Evolutionary conservation across 2,329 filamentous ascomycete genomes (phyloP), one percentile per base, ranked within the genome.

Genomic region (Hypoxylon sp.): DNA sequence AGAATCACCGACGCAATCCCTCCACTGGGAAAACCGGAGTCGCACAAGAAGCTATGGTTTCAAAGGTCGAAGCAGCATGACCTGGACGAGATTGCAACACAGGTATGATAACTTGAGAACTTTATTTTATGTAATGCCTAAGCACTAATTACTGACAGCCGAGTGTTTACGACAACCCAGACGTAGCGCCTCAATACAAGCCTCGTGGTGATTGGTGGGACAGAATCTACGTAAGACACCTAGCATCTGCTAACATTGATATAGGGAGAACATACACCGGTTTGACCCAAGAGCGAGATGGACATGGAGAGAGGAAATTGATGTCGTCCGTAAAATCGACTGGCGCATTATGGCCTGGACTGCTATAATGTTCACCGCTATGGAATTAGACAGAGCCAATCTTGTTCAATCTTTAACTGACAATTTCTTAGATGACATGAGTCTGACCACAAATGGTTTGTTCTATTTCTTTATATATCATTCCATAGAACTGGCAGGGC

Each of bases 361-460:
- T 0, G 84, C 84, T 37, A 72, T 85, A 65, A 84, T 83, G 81
- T 85, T 85, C 70, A 83, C 84, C 73, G 79, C 82, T 0, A 80
- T 88, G 29, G 84, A 88, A 65, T 77, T 87, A 0, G 84, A 86
- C 56, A 78, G 84, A 0, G 81, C 82, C 3, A 86, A 86, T 68
- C 75, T 86, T 14, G 54, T 72, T 1, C 83, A 86, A 67, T 84
- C 84, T 0, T 62, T 85, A 19, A 82, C 84, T 0, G 84, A 86
- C 68, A 83, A 85, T 56, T 83, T 86, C 33, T 73, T 86, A 0
- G 64, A 63, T 0, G 83, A 85, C 17, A 75, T 86, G 47, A 59
- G 72, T 0, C 68, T 86, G 54, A 81, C 75, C 3, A 86, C 83
- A 0, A 79, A 87, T 67, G 81, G 82, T 84, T 68, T 39, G 74